Evolutionary conservation across 306 rosid genomes (phyloP).

Genomic region (Urtica urens): DNA sequence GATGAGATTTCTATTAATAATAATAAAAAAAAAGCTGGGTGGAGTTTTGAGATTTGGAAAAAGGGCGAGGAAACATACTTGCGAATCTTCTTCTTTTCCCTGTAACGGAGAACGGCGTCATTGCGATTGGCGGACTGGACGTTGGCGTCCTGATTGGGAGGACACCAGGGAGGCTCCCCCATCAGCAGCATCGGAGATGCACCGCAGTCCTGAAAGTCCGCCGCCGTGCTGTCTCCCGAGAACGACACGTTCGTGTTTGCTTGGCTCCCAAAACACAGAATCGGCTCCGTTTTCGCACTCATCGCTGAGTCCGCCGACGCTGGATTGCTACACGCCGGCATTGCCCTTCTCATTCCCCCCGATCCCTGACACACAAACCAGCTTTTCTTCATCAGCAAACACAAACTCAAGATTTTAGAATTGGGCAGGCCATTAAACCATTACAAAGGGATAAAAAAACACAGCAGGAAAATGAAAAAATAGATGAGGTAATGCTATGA

Average conservation of each 20-base stretch:
- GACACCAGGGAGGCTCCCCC: conserved; percentile 94
- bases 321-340: conserved; percentile 59
- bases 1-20: too few species aligned
- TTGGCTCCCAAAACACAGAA: conserved; percentile 43
- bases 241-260: conserved; percentile 62
- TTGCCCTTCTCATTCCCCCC: conserved; percentile 28
- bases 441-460: too few species aligned
- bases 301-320: conserved; percentile 73
- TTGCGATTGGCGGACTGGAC: conserved; percentile 67
- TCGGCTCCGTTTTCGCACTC: conserved; percentile 76
- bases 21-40: too few species aligned
- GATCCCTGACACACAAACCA: conserved; percentile 62
- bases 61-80: conserved; percentile 29
- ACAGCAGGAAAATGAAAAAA: too few species aligned
- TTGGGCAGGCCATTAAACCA: too few species aligned
- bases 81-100: conserved; percentile 85
- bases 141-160: conserved; percentile 58
- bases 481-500: too few species aligned
- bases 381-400: too few species aligned
- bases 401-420: too few species aligned
- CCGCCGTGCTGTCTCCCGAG: conserved; percentile 64
- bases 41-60: conserved; percentile 3
- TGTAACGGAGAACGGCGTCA: conserved; percentile 88
- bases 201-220: conserved; percentile 79
- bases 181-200: conserved; percentile 68